Evolutionary conservation across 2,329 filamentous ascomycete genomes (phyloP).

Genomic region (Xylogone sp.): DNA sequence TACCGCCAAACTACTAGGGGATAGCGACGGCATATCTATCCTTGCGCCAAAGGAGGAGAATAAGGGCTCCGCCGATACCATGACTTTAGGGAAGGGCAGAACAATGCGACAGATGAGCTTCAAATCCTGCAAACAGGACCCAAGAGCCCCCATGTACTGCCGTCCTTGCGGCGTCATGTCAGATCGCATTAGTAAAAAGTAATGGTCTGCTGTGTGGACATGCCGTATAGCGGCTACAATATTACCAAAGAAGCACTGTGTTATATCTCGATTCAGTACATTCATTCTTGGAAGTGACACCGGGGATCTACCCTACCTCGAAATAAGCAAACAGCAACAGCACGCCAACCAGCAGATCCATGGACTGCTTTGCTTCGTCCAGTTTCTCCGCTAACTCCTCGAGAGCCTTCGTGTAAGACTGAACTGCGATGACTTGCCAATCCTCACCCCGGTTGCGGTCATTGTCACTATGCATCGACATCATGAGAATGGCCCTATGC

Average conservation of each 20-base stretch:
- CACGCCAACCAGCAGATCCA: not conserved
- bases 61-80: no score
- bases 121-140: not conserved
- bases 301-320: not conserved
- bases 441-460: slow-evolving; percentile 12
- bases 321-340: not conserved
- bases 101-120: not conserved
- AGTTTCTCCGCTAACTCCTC: slow-evolving; percentile 10
- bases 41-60: no score
- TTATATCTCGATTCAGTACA: not conserved
- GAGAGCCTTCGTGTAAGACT: slow-evolving; percentile 13
- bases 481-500: slow-evolving; percentile 15
- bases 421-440: slow-evolving; percentile 14
- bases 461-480: slow-evolving; percentile 9
- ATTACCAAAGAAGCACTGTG: not conserved
- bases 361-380: not conserved
- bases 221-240: not conserved
- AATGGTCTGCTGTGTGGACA: not conserved
- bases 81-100: not conserved
- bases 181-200: not conserved
- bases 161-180: not conserved
- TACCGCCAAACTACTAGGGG: not conserved
- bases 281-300: not conserved
- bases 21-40: no score
- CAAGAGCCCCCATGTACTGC: not conserved